A percentile compares a stretch with the other conserved stretches of the same genome.
These are phyloP conservation scores for Diospyros lotus DNA, from an alignment of 148 eudicot species.

Conservation along the genomic window DNA sequence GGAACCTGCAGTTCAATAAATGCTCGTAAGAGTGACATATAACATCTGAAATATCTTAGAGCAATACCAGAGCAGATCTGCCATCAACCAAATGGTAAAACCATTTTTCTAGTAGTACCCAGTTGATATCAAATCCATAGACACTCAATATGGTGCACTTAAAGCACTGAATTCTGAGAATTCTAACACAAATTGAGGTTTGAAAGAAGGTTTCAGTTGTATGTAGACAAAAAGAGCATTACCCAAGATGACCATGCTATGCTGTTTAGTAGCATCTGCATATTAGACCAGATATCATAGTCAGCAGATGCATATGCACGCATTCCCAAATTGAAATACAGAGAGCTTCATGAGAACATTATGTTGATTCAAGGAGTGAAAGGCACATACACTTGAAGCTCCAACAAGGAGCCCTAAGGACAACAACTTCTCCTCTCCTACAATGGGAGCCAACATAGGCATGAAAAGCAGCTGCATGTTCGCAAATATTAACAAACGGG, in stretches of 20 bases:
- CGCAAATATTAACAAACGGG: not conserved
- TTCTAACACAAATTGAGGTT: not conserved
- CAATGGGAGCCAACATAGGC: constrained; percentile 61
- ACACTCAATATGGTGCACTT: no score
- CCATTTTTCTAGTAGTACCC: no score
- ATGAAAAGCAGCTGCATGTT: constrained; percentile 59
- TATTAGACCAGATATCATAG: constrained; percentile 3
- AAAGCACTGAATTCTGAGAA: no score
- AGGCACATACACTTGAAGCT: constrained; percentile 37
- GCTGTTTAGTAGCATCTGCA: constrained; percentile 63
- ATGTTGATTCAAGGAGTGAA: not conserved
- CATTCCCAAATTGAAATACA: no score
- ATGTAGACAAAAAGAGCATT: constrained; percentile 15
- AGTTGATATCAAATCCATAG: no score
- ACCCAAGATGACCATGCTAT: constrained; percentile 69
- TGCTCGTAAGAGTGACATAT: not conserved
- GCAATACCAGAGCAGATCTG: not conserved
- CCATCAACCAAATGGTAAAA: no score
- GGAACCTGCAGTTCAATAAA: constrained; percentile 40
- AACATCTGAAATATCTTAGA: not conserved
- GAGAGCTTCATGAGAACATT: not conserved
- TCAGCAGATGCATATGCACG: not conserved
- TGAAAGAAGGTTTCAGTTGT: not conserved
- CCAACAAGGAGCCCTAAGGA: constrained; percentile 48
- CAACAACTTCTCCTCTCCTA: constrained; percentile 64